A percentile compares a stretch with the other conserved stretches of the same genome.
Evolutionary conservation across 2,329 filamentous ascomycete genomes (phyloP).

Genomic region (Cytospora mali): DNA sequence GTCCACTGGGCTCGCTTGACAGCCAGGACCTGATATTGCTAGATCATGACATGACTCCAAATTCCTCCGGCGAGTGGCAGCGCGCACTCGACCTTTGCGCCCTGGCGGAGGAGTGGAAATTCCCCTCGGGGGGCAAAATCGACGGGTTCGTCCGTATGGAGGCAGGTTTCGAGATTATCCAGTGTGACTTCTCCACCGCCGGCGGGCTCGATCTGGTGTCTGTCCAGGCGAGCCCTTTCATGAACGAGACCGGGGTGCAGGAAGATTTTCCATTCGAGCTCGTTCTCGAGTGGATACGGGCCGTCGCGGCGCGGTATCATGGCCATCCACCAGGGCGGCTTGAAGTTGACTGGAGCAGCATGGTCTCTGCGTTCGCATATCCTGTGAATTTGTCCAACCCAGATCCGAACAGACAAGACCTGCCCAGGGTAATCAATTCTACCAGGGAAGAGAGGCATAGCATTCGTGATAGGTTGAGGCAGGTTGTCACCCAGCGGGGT

Average conservation of each 20-base stretch:
- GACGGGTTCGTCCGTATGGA: slow-evolving; percentile 70
- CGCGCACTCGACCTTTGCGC: slow-evolving; percentile 61
- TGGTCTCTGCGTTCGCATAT: slow-evolving; percentile 55
- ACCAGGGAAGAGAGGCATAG: slow-evolving; percentile 28
- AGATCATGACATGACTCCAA: slow-evolving; percentile 12
- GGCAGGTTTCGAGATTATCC: slow-evolving; percentile 69
- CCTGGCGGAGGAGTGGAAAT: slow-evolving; percentile 52
- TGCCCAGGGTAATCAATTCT: slow-evolving; percentile 32
- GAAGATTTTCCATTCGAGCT: background rate
- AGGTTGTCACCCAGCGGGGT: slow-evolving; percentile 29
- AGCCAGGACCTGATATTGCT: slow-evolving; percentile 63
- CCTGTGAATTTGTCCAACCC: slow-evolving; percentile 52
- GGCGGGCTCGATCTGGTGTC: slow-evolving; percentile 43
- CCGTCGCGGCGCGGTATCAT: slow-evolving; percentile 47
- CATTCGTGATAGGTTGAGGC: slow-evolving; percentile 37
- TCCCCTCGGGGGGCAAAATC: slow-evolving; percentile 40
- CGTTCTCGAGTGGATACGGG: slow-evolving; percentile 42
- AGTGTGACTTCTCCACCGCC: slow-evolving; percentile 59
- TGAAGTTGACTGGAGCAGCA: slow-evolving; percentile 50
- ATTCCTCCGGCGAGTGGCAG: slow-evolving; percentile 42
- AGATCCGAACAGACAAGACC: slow-evolving; percentile 32
- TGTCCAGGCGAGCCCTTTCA: slow-evolving; percentile 32
- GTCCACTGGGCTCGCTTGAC: slow-evolving; percentile 65
- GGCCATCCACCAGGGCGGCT: slow-evolving; percentile 47
- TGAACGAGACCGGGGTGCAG: slow-evolving; percentile 31